Evolutionary conservation across 148 eudicot species (phyloP), one percentile per base, ranked within the genome.

Genomic region (Hydrangea macrophylla): DNA sequence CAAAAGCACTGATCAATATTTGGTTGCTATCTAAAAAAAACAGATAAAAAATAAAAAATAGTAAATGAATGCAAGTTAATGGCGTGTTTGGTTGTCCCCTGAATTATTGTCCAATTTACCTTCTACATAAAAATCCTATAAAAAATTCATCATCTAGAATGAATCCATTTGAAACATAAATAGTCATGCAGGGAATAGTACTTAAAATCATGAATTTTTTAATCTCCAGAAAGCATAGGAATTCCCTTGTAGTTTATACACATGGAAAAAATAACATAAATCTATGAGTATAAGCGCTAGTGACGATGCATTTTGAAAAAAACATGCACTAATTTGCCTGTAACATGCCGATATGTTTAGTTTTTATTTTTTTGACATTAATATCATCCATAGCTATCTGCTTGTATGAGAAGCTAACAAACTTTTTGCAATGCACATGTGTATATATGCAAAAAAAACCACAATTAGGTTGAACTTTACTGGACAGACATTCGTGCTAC

Each of bases 391-490:
- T 18, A 42, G 50, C 17, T 42, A 42, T 42, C 18, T 42, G 17
- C 15, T 12, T 10, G 20, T 42, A 18, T 12, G 17, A 10, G 11
- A 42, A 42, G 50, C n/a, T 42, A 11, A 12, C 11, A 42, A 11
- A 42, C 50, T 42, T 0, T 42, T 42, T 1, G 11, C 50, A 42
- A 1, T 42, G 11, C 15, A 42, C 17, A 8, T 42, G 18, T 40
- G 44, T 2, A 44, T 35, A 9, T 45, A 64, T 28, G 42, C 23
- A 65, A 1, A 51, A 10, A 32, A 27, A 20, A 20, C 22, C 22
- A 1, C 58, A 65, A 65, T 65, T 31, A 13, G n/a, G 51, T 50
- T 42, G 44, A 50, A 13, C 44, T 65, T 51, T 27, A 15, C n/a
- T 18, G 17, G 53, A 48, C 53, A 48, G 3, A 15, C 23, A 48